Evolutionary conservation across 2,329 filamentous ascomycete genomes (phyloP).

Genomic region (Xylaria arbuscula): DNA sequence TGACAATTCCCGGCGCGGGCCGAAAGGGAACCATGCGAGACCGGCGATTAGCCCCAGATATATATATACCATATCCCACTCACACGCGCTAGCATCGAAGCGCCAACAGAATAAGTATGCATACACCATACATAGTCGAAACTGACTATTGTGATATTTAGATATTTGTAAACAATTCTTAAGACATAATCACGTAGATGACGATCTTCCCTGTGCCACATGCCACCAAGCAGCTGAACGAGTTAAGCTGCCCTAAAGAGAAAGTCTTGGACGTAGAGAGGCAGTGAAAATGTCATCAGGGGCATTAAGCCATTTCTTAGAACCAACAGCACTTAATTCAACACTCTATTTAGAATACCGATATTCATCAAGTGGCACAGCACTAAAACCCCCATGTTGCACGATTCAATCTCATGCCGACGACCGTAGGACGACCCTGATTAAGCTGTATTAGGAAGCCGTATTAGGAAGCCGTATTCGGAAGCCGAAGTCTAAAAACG

Average conservation of each 20-base stretch:
- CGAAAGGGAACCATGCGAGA: conserved; percentile 9
- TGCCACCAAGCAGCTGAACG: background rate
- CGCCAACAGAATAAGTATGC: background rate
- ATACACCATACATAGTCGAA: background rate
- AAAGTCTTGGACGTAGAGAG: background rate
- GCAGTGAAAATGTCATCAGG: background rate
- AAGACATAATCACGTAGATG: background rate
- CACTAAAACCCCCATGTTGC: background rate
- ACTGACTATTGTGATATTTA: background rate
- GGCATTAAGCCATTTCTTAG: conserved; percentile 1
- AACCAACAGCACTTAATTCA: background rate
- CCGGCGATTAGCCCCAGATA: background rate
- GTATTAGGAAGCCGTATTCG: background rate
- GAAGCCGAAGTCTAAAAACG: background rate
- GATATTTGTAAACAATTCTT: background rate
- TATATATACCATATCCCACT: background rate
- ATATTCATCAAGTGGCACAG: background rate
- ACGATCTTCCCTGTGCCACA: conserved; percentile 6
- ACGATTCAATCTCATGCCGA: background rate
- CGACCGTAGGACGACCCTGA: background rate
- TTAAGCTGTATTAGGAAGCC: background rate
- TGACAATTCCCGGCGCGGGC: conserved; percentile 18
- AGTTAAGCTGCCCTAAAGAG: conserved; percentile 9
- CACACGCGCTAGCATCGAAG: background rate
- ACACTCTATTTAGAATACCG: conserved; percentile 5